Conservation (phyloP, 768 basidiomycete genomes). For the Chiua virens region DNA sequence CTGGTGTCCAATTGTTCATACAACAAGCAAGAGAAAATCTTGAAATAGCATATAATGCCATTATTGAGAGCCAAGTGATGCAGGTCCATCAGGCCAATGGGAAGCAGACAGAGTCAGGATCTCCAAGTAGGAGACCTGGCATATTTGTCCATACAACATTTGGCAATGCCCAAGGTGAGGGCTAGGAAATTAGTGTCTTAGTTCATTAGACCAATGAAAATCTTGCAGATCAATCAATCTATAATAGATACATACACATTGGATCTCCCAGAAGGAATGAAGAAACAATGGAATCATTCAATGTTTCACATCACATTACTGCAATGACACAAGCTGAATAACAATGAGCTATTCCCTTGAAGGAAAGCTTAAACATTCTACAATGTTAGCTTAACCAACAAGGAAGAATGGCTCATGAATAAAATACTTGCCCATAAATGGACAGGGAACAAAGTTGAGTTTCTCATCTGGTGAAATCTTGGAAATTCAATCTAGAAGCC, state of each 20-base stretch:
- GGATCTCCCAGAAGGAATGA: not conserved
- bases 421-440: too few species aligned
- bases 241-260: not conserved
- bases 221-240: not conserved
- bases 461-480: too few species aligned
- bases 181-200: conserved; percentile 37
- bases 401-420: too few species aligned
- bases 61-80: conserved; percentile 32
- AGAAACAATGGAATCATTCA: not conserved
- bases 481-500: too few species aligned
- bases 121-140: conserved; percentile 28
- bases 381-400: too few species aligned
- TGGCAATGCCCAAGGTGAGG: conserved; percentile 33
- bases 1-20: conserved; percentile 27
- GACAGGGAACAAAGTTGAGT: too few species aligned
- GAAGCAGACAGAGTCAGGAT: conserved; percentile 7
- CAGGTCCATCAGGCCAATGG: conserved; percentile 35
- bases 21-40: conserved; percentile 24
- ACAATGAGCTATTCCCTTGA: too few species aligned
- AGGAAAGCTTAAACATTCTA: too few species aligned
- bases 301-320: too few species aligned
- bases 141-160: conserved; percentile 38
- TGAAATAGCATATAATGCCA: conserved; percentile 34
- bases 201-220: conserved; percentile 36
- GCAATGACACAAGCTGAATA: too few species aligned